Percentiles rank a stretch among this genome's conserved stretches.
phyloP scores from a whole-genome alignment of 2,329 filamentous ascomycete genomes.

The Rachicladosporium sp. region DNA sequence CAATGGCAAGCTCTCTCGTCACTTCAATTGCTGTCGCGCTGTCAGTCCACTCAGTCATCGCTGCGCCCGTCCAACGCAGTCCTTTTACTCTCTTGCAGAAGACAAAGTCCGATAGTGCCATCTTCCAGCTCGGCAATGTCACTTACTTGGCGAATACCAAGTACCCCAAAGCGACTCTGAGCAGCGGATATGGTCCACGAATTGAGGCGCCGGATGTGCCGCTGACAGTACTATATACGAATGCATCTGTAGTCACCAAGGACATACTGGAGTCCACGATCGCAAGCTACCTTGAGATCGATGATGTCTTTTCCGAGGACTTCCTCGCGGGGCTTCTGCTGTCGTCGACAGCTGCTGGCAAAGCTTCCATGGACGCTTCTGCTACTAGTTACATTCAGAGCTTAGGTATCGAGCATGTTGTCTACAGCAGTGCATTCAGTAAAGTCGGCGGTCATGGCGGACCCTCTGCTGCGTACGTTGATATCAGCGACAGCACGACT shows the following conservation, averaged over 20 bases:
- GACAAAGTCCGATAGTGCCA: conserved; percentile 18
- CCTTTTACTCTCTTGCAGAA: not conserved
- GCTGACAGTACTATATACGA: conserved; percentile 21
- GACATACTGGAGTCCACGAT: conserved; percentile 19
- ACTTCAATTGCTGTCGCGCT: no score
- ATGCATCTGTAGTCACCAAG: conserved; percentile 20
- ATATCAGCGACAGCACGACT: not conserved
- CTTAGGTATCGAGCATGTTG: not conserved
- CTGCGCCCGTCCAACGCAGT: not conserved
- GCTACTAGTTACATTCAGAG: conserved; percentile 5
- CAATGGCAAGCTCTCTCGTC: no score
- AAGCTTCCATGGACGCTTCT: conserved; percentile 13
- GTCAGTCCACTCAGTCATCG: no score
- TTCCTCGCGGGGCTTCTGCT: conserved; percentile 25
- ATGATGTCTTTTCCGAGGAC: conserved; percentile 27
- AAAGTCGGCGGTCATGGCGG: no score
- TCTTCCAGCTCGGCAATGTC: conserved; percentile 26
- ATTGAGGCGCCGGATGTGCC: conserved; percentile 7
- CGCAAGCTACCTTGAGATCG: conserved; percentile 20
- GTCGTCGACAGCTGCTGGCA: conserved; percentile 14
- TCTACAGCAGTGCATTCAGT: not conserved
- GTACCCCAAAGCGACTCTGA: conserved; percentile 17
- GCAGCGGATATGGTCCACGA: not conserved
- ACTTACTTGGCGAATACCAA: conserved; percentile 27
- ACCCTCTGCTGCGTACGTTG: not conserved